phyloP scores from a whole-genome alignment of 2,329 filamentous ascomycete species.

The Grosmannia serpens region DNA sequence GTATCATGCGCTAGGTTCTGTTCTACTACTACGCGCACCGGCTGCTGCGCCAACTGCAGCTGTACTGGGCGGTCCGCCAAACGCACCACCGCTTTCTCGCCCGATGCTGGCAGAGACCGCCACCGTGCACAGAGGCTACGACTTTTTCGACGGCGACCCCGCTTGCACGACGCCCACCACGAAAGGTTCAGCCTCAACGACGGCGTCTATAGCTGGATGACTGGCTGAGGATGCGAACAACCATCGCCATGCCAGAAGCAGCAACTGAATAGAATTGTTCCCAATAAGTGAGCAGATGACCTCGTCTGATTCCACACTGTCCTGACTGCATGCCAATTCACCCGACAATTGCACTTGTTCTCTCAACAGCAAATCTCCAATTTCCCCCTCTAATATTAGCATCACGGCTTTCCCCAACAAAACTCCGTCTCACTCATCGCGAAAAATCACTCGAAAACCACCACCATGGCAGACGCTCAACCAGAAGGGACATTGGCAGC shows the following conservation, averaged over 20 bases:
- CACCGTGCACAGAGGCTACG: conserved; percentile 46
- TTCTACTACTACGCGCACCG: conserved; percentile 50
- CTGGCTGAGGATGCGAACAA: conserved; percentile 23
- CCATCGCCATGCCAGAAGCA: neutral
- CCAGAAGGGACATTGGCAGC: neutral
- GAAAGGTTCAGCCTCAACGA: conserved; percentile 44
- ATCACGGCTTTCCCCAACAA: neutral
- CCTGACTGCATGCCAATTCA: neutral
- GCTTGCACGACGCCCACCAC: conserved; percentile 45
- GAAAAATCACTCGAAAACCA: neutral
- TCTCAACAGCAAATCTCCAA: neutral
- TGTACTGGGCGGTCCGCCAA: conserved; percentile 43
- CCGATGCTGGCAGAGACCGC: conserved; percentile 37
- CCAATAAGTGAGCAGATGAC: too few relatives aligned
- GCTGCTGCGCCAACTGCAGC: conserved; percentile 33
- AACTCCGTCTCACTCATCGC: neutral
- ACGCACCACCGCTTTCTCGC: conserved; percentile 44
- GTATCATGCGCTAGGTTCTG: conserved; percentile 33
- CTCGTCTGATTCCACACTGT: too few relatives aligned
- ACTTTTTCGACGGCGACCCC: conserved; percentile 35
- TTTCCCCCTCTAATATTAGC: neutral
- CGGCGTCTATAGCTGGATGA: conserved; percentile 39
- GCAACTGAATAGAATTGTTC: neutral
- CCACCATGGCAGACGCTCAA: neutral
- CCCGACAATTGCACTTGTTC: neutral